A percentile compares a stretch with the other conserved stretches of the same genome.
These are phyloP conservation scores for Colletotrichum somersetense DNA, from an alignment of 2,329 filamentous ascomycete species.

Conservation along the genomic window DNA sequence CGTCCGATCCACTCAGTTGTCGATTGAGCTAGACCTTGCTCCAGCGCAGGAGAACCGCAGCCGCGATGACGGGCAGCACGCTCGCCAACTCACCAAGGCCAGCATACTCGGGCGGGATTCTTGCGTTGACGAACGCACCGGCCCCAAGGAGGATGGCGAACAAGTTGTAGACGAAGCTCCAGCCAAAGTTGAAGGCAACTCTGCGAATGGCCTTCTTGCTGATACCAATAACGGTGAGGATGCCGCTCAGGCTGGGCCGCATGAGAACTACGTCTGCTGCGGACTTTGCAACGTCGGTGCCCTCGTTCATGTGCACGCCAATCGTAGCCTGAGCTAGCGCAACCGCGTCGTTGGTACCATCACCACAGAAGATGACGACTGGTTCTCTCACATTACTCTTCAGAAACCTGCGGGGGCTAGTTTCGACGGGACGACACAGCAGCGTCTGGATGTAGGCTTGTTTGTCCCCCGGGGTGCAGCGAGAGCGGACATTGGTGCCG, in stretches of 20 bases:
- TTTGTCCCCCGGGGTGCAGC: constrained; percentile 61
- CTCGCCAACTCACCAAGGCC: constrained; percentile 81
- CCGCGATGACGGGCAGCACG: constrained; percentile 75
- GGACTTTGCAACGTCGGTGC: constrained; percentile 73
- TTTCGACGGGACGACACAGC: constrained; percentile 38
- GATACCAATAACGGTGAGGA: constrained; percentile 70
- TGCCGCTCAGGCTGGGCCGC: constrained; percentile 64
- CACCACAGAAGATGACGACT: constrained; percentile 77
- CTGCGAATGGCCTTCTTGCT: constrained; percentile 59
- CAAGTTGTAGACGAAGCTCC: constrained; percentile 78
- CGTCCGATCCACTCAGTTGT: neutral
- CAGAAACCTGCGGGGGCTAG: neutral
- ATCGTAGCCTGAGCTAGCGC: constrained; percentile 79
- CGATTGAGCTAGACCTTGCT: constrained; percentile 46
- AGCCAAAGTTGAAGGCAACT: constrained; percentile 77
- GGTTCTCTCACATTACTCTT: constrained; percentile 44
- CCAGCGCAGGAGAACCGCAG: constrained; percentile 64
- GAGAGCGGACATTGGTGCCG: constrained; percentile 53
- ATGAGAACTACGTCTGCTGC: constrained; percentile 79
- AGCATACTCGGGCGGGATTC: constrained; percentile 71
- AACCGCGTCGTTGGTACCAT: constrained; percentile 83
- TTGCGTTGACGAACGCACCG: constrained; percentile 70
- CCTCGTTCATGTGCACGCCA: constrained; percentile 75
- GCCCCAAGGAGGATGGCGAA: constrained; percentile 75
- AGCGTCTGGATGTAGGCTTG: constrained; percentile 58